Base-by-base conservation (phyloP, 345 rosid genomes). In the Aquilaria yunnanensis region DNA sequence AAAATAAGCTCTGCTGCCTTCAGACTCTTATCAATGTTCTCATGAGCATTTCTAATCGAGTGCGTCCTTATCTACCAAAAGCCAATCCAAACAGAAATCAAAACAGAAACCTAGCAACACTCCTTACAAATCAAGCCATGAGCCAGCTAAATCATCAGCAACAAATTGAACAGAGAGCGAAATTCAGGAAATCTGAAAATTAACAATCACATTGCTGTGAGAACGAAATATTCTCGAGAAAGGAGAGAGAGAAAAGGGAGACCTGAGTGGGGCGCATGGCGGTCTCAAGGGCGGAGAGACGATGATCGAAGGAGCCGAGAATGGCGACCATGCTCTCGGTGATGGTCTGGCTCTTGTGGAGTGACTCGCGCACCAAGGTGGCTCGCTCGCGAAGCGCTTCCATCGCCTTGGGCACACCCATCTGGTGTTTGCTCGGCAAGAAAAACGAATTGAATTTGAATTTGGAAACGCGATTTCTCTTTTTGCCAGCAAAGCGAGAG, bases 191-290 rank as follows among this genome's bases (percentile, higher is more conserved):
- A 37, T 37, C 3, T 37, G 43, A 37, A 37, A 37, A 4, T 37
- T 5, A 37, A 9, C 43, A 37, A 9, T 9, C 5, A 29, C 5
- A 53, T 55, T 60, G 47, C 4, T 16, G 1, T 47, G 53, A 29
- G 64, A 41, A 30, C 43, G 61, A 60, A 45, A 51, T 37, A 9
- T 5, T 37, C 43, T 37, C 23, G 23, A 23, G 23, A 23, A 23
- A 1, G 13, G 43, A 54, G 64, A 68, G 10, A 47, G 54, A 50
- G 37, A 48, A 23, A 16, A n/a, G 46, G 4, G 13, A 16, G 33
- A 82, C 98, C 95, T 94, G 99, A 56, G 99, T 88, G 14, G 99
- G 97, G 11, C 97, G 96, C 99, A 94, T 85, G 77, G 97, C 99
- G 65, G 99, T 90, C 69, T 94, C 97, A 51, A 94, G 95, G 64